Evolutionary conservation across 73 alveolate genomes (phyloP), one percentile per base, ranked within the genome.

Genomic region (Paramecium caudatum): DNA sequence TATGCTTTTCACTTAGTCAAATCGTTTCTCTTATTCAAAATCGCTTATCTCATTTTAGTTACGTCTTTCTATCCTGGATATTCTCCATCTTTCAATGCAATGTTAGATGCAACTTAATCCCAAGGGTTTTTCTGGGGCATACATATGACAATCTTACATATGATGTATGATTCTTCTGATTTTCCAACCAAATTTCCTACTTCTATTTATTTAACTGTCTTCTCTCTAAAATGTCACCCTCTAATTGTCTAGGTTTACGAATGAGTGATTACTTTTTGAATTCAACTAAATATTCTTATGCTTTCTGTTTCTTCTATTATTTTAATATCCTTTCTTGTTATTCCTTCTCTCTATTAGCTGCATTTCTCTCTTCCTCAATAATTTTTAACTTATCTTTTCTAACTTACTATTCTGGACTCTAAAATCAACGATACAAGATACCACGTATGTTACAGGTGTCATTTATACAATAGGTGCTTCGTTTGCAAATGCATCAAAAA

Each of bases 51-150:
- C 91, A 83, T 83, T 37, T 70, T 83, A 32, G 85, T 83, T 25
- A 83, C 91, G 30, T 83, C 91, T 48, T 83, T 83, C 16, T 65
- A 34, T 33, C 91, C 91, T 36, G 91, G 91, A 32, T 83, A 61
- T 63, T 83, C 91, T 50, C 91, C 82, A 70, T 65, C 91, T 85
- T 83, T 83, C 61, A 83, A 83, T 23, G 85, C 62, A 30, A 83
- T 83, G 61, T 83, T 83, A 39, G 34, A 30, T 45, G 91, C 82
- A 55, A 83, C 19, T 70, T 83, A 45, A 17, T 83, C 91, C 91
- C 91, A 83, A 23, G 91, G 61, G 36, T 83, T 83, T 83, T 83
- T 83, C 91, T 50, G 16, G 3, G 3, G 19, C 39, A 33, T 16
- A 65, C 6, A 41, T 41, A 33, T 30, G 8, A 74, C 43, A 17